These are phyloP conservation scores for Backusella australiensis DNA, from an alignment of 192 early-diverging fungal species.

Conservation along the genomic window DNA sequence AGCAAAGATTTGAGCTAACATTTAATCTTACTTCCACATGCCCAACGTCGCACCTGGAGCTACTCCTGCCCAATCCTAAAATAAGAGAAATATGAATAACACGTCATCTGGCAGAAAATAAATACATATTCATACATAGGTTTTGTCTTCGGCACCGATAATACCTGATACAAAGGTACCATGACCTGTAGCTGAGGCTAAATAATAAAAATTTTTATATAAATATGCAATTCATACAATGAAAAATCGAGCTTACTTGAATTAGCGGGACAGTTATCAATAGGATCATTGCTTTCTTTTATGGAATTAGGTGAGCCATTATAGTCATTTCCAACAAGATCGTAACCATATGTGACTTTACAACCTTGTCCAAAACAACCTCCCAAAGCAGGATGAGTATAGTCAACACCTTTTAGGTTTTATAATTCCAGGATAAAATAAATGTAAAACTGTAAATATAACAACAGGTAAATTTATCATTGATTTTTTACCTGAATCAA, in stretches of 20 bases:
- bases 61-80: slow-evolving; percentile 53
- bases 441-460: background rate
- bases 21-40: slow-evolving; percentile 60
- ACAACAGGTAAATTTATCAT: background rate
- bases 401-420: slow-evolving; percentile 43
- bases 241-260: slow-evolving; percentile 11
- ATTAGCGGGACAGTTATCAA: slow-evolving; percentile 42
- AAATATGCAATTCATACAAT: background rate
- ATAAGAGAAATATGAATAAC: slow-evolving; percentile 11
- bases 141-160: slow-evolving; percentile 39
- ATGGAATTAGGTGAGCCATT: slow-evolving; percentile 27
- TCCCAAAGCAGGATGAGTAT: slow-evolving; percentile 62
- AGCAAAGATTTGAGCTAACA: background rate
- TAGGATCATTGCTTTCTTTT: slow-evolving; percentile 43
- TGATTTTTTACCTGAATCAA: slow-evolving; percentile 56
- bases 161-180: slow-evolving; percentile 67
- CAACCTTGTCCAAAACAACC: slow-evolving; percentile 60
- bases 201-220: background rate
- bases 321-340: slow-evolving; percentile 63
- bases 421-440: background rate
- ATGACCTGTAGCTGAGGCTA: slow-evolving; percentile 44
- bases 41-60: slow-evolving; percentile 69
- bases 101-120: background rate
- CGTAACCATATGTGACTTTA: slow-evolving; percentile 58
- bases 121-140: slow-evolving; percentile 7